Evolutionary conservation across 495 filamentous ascomycete species (phyloP).

Genomic region (Penicilliopsis zonata): DNA sequence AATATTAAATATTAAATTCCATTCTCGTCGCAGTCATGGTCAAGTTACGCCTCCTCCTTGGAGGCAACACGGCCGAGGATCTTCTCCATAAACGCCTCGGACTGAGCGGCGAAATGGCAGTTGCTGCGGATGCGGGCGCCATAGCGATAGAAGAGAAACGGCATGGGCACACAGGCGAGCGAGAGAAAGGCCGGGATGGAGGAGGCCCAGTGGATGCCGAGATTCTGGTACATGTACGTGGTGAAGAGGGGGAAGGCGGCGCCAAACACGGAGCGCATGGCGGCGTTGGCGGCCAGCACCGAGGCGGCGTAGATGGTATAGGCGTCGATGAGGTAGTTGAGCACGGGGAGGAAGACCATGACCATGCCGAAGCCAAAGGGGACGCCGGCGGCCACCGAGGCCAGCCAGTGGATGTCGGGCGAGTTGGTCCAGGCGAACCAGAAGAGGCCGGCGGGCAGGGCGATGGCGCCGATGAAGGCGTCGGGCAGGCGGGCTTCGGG

Average conservation of each 20-base stretch:
- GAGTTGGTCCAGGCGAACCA: conserved; percentile 52
- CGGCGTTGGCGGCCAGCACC: conserved; percentile 56
- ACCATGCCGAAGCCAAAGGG: conserved; percentile 61
- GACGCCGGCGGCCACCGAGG: conserved; percentile 41
- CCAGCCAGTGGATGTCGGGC: conserved; percentile 48
- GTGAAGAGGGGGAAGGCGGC: conserved; percentile 67
- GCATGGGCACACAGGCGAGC: conserved; percentile 54
- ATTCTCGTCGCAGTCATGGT: too few relatives aligned
- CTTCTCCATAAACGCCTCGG: conserved; percentile 24
- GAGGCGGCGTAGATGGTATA: conserved; percentile 64
- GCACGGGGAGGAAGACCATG: conserved; percentile 50
- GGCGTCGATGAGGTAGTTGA: conserved; percentile 60
- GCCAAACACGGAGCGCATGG: conserved; percentile 51
- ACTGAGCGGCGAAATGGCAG: conserved; percentile 58
- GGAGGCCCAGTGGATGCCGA: conserved; percentile 66
- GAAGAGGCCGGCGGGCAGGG: conserved; percentile 34
- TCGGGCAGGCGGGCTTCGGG: conserved; percentile 26
- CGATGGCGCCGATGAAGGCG: conserved; percentile 17
- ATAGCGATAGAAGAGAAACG: conserved; percentile 57
- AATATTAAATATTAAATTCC: too few relatives aligned
- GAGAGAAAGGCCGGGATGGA: conserved; percentile 58
- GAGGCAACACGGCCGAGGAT: too few relatives aligned
- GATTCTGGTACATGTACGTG: conserved; percentile 48
- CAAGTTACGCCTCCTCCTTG: too few relatives aligned
- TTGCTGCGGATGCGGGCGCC: conserved; percentile 43